Conservation (phyloP, 805 yeast species). For the Kuraishia borneana region DNA sequence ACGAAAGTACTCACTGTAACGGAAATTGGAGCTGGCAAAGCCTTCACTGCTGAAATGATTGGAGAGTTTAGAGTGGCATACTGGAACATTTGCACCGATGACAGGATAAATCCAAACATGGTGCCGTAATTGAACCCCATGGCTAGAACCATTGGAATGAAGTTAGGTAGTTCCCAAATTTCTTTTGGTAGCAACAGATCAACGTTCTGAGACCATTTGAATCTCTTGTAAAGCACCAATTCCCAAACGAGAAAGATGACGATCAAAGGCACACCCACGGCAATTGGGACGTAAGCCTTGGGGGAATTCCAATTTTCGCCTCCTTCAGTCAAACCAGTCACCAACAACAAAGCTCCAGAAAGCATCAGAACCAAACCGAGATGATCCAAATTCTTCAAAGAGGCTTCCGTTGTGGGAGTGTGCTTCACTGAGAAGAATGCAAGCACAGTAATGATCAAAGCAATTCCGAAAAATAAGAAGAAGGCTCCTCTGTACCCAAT, state of each 20-base stretch:
- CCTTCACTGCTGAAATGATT: conserved; percentile 3
- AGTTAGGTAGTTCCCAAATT: conserved; percentile 15
- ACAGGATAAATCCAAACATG: conserved; percentile 10
- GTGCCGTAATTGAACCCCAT: conserved; percentile 9
- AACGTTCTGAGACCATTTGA: conserved; percentile 7
- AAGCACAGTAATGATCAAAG: conserved; percentile 10
- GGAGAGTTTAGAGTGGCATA: conserved; percentile 2
- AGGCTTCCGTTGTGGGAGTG: conserved; percentile 10
- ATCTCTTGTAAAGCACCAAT: conserved; percentile 5
- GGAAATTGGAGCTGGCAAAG: conserved; percentile 12
- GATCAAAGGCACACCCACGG: conserved; percentile 18
- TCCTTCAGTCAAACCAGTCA: conserved; percentile 26
- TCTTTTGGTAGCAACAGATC: conserved; percentile 17
- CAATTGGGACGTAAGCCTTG: conserved; percentile 21
- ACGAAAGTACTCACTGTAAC: conserved; percentile 1
- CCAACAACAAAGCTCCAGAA: conserved; percentile 18
- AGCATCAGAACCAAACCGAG: conserved; percentile 19
- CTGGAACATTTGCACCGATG: conserved; percentile 6
- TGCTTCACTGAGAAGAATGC: conserved; percentile 19
- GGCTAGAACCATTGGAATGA: conserved; percentile 10
- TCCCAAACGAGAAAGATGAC: conserved; percentile 15
- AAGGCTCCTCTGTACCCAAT: conserved; percentile 28
- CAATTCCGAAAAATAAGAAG: conserved; percentile 24
- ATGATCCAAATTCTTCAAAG: conserved; percentile 17
- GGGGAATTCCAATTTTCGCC: conserved; percentile 25